A percentile compares a stretch with the other conserved stretches of the same genome.
These are phyloP conservation scores for Elongisporangium undulatum DNA, from an alignment of 352 stramenopile species.

Conservation along the genomic window DNA sequence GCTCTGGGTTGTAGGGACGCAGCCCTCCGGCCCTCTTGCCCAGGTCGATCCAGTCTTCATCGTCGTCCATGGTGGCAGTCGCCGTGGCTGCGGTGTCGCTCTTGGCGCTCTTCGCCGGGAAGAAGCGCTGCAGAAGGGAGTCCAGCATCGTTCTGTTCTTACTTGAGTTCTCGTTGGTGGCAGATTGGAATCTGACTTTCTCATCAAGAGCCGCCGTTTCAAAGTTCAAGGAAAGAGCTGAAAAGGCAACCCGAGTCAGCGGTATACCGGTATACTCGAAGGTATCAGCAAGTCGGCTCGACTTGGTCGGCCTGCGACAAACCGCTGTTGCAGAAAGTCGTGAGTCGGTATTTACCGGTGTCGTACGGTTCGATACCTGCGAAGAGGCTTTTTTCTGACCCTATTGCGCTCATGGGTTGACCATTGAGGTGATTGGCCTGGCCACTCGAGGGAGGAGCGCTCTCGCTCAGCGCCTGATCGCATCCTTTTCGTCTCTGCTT, in stretches of 20 bases:
- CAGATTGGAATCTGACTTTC: neutral
- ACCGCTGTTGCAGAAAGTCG: neutral
- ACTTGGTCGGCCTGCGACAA: neutral
- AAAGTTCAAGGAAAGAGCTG: neutral
- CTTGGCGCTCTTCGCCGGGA: constrained; percentile 16
- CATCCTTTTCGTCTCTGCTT: neutral
- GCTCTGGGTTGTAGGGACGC: neutral
- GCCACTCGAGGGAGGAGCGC: neutral
- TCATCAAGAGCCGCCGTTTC: neutral
- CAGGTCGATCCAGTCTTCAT: constrained; percentile 46
- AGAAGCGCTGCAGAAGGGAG: constrained; percentile 29
- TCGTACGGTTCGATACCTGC: neutral
- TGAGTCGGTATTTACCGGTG: neutral
- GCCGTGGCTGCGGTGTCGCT: constrained; percentile 28
- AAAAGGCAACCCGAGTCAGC: neutral
- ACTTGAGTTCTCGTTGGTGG: neutral
- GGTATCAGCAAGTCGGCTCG: neutral
- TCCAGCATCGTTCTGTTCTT: constrained; percentile 22
- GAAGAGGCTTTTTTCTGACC: neutral
- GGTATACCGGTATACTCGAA: neutral
- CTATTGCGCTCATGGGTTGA: neutral
- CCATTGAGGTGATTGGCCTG: neutral
- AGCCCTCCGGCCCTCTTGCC: constrained; percentile 15
- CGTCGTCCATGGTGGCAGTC: constrained; percentile 17
- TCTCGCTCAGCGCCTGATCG: neutral